Evolutionary conservation across 2,329 filamentous ascomycete species (phyloP), one percentile per base, ranked within the genome.

Genomic region (Epichloe sp.): DNA sequence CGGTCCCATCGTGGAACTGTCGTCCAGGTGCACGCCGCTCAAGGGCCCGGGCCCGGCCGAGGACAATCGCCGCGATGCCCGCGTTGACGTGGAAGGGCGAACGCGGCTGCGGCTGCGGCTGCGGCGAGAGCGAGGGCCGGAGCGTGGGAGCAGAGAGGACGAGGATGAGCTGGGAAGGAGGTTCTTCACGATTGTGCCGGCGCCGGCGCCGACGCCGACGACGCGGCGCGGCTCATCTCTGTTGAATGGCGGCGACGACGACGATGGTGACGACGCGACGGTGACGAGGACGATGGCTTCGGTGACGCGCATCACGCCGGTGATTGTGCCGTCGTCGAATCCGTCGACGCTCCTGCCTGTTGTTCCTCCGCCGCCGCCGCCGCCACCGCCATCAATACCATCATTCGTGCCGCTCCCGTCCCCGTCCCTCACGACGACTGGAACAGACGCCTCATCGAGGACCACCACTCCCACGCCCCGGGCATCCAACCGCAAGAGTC

Each of bases 1-100:
- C 59, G 68, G 68, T 4, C 69, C 69, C 48, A 65, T 71, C 47
- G 67, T 71, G 51, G 69, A 71, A 58, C 57, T 71, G n/a, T 65
- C 66, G 35, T 59, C 59, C 10, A 62, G 63, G 44, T 71, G 69
- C 60, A 61, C 62, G 54, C 52, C 53, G 19, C 41, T 42, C 26
- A 31, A 31, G 26, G 10, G 26, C 8, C 2, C 2, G 7, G 26
- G 26, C 26, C 8, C 26, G 26, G 26, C 26, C 1, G 26, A 4
- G 26, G 8, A 31, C 26, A 31, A 31, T 31, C 8, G 26, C 26
- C 26, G 26, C 11, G 8, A 31, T 10, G 26, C 7, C 26, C 26
- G 8, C 10, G 8, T 3, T 10, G 26, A 11, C 26, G 26, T 10
- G 3, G 0, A 31, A 31, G 26, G 26, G 26, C 26, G 26, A 26